Conservation (phyloP, 2,329 filamentous ascomycete genomes). For the Gyromitra esculenta region DNA sequence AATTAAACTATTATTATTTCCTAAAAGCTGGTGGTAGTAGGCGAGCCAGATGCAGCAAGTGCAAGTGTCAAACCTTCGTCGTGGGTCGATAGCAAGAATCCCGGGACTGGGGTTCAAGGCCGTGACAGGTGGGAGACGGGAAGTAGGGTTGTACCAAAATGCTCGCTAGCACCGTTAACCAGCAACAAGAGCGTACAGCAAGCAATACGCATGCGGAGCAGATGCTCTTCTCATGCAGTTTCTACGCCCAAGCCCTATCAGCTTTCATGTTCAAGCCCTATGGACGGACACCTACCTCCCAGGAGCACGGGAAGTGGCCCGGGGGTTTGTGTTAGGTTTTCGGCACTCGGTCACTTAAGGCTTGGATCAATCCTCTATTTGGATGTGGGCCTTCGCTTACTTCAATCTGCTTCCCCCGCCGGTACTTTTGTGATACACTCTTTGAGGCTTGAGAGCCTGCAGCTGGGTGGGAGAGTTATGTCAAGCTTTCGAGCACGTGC, state of each 20-base stretch:
- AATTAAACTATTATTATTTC: no score
- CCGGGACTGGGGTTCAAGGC: slow-evolving; percentile 2
- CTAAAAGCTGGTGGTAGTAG: neutral
- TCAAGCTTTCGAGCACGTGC: slow-evolving; percentile 19
- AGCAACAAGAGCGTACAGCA: neutral
- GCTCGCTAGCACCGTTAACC: neutral
- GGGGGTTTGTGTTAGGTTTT: slow-evolving; percentile 9
- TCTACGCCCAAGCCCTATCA: neutral
- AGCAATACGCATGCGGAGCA: neutral
- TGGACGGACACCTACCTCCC: neutral
- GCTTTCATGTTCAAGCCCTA: no score
- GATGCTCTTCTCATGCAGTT: neutral
- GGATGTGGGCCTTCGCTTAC: neutral
- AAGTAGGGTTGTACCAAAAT: neutral
- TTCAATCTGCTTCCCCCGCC: neutral
- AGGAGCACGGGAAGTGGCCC: slow-evolving; percentile 3
- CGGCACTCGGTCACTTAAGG: neutral
- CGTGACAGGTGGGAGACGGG: slow-evolving; percentile 17
- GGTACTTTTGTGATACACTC: slow-evolving; percentile 2
- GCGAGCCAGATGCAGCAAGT: slow-evolving; percentile 17
- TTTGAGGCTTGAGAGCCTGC: slow-evolving; percentile 38
- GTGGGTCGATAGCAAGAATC: slow-evolving; percentile 23
- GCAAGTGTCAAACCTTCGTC: slow-evolving; percentile 32
- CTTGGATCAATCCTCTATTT: slow-evolving; percentile 3
- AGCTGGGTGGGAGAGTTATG: slow-evolving; percentile 1